Conservation (phyloP, 331 rosid genomes). For the Quercus phellos region DNA sequence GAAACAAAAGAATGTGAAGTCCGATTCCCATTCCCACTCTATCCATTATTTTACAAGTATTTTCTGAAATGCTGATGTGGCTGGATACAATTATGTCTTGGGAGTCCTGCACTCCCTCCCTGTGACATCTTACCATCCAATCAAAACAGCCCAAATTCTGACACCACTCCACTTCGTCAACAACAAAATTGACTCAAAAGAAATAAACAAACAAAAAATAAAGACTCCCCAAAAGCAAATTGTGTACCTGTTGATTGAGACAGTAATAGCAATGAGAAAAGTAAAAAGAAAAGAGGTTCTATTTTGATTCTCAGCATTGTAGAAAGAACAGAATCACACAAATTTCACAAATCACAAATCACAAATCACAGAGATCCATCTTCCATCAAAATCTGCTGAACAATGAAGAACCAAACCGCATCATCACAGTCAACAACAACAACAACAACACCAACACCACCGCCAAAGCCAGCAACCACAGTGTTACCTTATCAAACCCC, state of each 20-base stretch:
- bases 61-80: too few relatives aligned
- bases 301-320: too few relatives aligned
- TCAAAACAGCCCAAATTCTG: background rate
- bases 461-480: slow-evolving; percentile 11
- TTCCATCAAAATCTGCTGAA: background rate
- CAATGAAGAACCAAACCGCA: slow-evolving; percentile 29
- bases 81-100: too few relatives aligned
- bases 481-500: slow-evolving; percentile 73
- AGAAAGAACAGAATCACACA: too few relatives aligned
- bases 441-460: background rate
- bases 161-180: background rate
- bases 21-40: too few relatives aligned
- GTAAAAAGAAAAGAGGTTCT: too few relatives aligned
- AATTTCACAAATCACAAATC: too few relatives aligned
- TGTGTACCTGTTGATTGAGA: background rate
- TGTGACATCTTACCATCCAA: background rate
- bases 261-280: background rate
- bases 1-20: too few relatives aligned
- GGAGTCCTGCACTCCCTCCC: background rate
- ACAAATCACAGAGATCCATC: background rate
- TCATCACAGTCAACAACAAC: slow-evolving; percentile 33
- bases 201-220: background rate
- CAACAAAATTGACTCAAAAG: background rate
- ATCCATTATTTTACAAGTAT: too few relatives aligned
- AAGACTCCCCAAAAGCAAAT: background rate